Base-by-base conservation (phyloP, 1,284 basidiomycete genomes). In the Malassezia sympodialis region DNA sequence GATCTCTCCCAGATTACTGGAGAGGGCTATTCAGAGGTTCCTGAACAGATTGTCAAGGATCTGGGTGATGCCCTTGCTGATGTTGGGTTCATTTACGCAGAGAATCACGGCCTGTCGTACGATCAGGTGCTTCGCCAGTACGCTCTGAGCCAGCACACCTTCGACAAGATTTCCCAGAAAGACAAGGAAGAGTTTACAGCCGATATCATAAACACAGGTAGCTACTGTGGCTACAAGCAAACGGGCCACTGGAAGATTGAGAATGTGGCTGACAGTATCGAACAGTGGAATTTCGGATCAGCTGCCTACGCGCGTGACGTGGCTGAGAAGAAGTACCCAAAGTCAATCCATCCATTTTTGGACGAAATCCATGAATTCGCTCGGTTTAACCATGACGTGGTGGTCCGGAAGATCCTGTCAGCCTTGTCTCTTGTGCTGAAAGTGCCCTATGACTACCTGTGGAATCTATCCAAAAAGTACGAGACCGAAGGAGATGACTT, bases 261-360 rank as follows among this genome's bases (percentile, higher is more conserved):
- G 28, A 72, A 72, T 4, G 60, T 70, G 21, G 60, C 66, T 23
- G 77, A 78, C 51, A 67, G 75, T 2, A 77, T 78, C 52, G 74
- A 75, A 53, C 76, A 77, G 49, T 73, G 77, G 63, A 78, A 78
- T 66, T 75, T 76, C 66, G 76, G 76, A 32, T 62, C 62, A 1
- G 60, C 65, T 19, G 58, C 68, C 32, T 76, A 75, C 32, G 5
- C 39, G 8, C 40, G 45, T 10, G 67, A 64, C 24, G 52, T 55
- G 4, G 32, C 57, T 5, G 32, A 51, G 24, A 53, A 63, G 35
- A 51, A 49, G 28, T 72, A 67, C 51, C 69, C 69, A 2, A 32
- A 41, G 3, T 43, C 47, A 2, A 21, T 72, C 17, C 67, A 68
- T 46, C 47, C 57, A 6, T 40, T 72, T 43, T 30, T 70, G 30